A percentile compares a stretch with the other conserved stretches of the same genome.
Conservation (phyloP, 805 yeast species). For the Candida gorgasii region DNA sequence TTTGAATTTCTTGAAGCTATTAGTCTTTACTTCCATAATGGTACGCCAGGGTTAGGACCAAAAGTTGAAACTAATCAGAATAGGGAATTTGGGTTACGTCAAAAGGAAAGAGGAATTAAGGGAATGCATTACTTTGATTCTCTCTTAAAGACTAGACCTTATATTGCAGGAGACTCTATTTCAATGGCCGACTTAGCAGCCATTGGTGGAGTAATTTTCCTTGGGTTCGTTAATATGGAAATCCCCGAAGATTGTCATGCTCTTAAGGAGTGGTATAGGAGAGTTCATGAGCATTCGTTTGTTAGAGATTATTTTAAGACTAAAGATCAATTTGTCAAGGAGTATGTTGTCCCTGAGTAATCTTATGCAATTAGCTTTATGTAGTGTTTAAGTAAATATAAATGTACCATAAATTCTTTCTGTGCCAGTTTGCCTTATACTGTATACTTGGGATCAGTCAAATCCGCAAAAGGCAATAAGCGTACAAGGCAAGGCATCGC, state of each 20-base stretch:
- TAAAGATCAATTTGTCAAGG: background rate
- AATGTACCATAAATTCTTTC: too few species aligned
- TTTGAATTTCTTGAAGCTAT: slow-evolving; percentile 6
- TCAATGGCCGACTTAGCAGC: slow-evolving; percentile 10
- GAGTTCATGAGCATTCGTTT: slow-evolving; percentile 3
- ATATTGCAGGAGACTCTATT: slow-evolving; percentile 8
- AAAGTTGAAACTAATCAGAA: slow-evolving; percentile 7
- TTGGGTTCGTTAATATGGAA: slow-evolving; percentile 4
- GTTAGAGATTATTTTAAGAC: slow-evolving; percentile 3
- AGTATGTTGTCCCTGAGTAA: background rate
- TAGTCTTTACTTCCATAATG: slow-evolving; percentile 7
- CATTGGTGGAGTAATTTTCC: slow-evolving; percentile 7
- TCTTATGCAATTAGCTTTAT: too few species aligned
- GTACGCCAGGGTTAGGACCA: slow-evolving; percentile 9
- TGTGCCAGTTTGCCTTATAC: too few species aligned
- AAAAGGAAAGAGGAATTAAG: slow-evolving; percentile 2
- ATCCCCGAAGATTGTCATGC: slow-evolving; percentile 7
- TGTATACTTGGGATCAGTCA: too few species aligned
- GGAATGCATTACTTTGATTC: slow-evolving; percentile 4
- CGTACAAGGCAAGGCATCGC: too few species aligned
- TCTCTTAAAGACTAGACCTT: slow-evolving; percentile 7
- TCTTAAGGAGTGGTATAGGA: slow-evolving; percentile 4
- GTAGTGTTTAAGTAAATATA: too few species aligned
- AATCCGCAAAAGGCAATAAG: too few species aligned
- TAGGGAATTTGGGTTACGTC: slow-evolving; percentile 6